phyloP scores from a whole-genome alignment of 2,329 filamentous ascomycete species.

The Nemania bipapillata region DNA sequence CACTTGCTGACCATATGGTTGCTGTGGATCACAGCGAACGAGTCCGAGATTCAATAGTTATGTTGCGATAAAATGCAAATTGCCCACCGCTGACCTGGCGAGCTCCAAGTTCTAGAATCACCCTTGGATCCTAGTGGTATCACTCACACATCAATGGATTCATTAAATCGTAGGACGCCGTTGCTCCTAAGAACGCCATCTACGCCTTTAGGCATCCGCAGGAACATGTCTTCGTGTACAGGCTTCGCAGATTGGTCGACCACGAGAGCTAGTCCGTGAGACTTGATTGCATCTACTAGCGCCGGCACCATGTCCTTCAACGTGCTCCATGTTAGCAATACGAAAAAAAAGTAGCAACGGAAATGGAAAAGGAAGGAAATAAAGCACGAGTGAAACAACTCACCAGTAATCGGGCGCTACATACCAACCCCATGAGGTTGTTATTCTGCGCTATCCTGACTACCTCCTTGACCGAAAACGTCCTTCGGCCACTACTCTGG shows the following conservation, averaged over 20 bases:
- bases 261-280: slow-evolving; percentile 89
- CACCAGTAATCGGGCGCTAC: slow-evolving; percentile 86
- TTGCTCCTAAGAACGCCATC: slow-evolving; percentile 88
- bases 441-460: slow-evolving; percentile 93
- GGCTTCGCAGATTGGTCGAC: slow-evolving; percentile 80
- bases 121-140: slow-evolving; percentile 19
- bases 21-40: neutral
- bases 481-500: slow-evolving; percentile 73
- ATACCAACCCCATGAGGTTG: slow-evolving; percentile 97
- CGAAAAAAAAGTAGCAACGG: neutral
- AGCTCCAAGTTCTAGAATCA: neutral
- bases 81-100: neutral
- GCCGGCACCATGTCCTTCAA: slow-evolving; percentile 88
- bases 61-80: neutral
- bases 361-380: neutral
- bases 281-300: slow-evolving; percentile 91
- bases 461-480: slow-evolving; percentile 91
- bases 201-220: slow-evolving; percentile 78
- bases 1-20: neutral
- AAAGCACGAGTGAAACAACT: slow-evolving; percentile 52
- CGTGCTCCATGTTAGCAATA: slow-evolving; percentile 13
- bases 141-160: slow-evolving; percentile 78
- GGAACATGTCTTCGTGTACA: slow-evolving; percentile 62
- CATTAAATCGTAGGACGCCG: slow-evolving; percentile 90
- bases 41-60: neutral